These are phyloP conservation scores for Fusarium incarnatum DNA, from an alignment of 2,329 filamentous ascomycete species.

Conservation along the genomic window DNA sequence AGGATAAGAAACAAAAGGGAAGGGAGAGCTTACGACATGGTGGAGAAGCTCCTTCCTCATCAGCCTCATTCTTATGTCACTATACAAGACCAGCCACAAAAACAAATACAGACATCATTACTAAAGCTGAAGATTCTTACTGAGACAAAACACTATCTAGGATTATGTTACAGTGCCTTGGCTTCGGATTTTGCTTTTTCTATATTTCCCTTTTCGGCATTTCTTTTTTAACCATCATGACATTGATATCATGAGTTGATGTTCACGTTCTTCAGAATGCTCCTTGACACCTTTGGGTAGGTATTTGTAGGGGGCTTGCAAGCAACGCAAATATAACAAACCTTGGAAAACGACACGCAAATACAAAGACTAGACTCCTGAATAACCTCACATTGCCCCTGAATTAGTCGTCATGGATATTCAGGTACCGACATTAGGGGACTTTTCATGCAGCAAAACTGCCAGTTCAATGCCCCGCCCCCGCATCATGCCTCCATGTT, in stretches of 20 bases:
- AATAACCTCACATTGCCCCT: not conserved
- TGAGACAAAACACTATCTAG: not conserved
- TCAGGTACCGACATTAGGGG: conserved; percentile 15
- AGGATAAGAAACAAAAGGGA: not conserved
- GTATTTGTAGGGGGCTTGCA: not conserved
- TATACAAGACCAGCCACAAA: conserved; percentile 4
- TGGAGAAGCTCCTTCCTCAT: conserved; percentile 27
- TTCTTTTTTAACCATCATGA: not conserved
- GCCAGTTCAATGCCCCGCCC: conserved; percentile 38
- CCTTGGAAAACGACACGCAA: not conserved
- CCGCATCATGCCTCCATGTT: conserved; percentile 39
- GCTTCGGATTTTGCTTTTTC: not conserved
- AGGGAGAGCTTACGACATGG: conserved; percentile 20
- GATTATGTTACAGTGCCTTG: not conserved
- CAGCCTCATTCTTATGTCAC: conserved; percentile 1
- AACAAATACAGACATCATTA: not conserved
- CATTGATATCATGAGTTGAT: not conserved
- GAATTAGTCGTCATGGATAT: conserved; percentile 12
- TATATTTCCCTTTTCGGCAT: not conserved
- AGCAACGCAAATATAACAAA: not conserved
- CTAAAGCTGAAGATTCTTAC: not conserved
- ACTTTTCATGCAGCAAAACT: conserved; percentile 12
- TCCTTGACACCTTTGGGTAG: not conserved
- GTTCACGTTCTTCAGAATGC: not conserved
- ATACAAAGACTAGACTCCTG: not conserved